A percentile compares a stretch with the other conserved stretches of the same genome.
Conservation (phyloP, 495 filamentous ascomycete species). For the Daldinia decipiens region DNA sequence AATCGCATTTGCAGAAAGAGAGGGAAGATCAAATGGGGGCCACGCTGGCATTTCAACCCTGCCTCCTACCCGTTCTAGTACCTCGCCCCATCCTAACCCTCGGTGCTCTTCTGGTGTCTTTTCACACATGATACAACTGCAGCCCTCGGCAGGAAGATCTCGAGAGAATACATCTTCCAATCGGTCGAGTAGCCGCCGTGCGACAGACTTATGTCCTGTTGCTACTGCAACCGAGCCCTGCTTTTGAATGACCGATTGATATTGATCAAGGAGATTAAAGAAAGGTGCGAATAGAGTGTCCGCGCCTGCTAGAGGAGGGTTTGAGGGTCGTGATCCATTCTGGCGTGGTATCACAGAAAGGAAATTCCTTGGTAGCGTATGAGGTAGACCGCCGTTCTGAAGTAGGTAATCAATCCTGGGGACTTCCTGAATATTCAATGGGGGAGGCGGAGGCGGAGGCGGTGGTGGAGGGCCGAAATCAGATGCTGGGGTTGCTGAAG, state of each 20-base stretch:
- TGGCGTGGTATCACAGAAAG: slow-evolving; percentile 64
- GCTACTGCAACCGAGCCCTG: slow-evolving; percentile 94
- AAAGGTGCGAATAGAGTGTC: slow-evolving; percentile 80
- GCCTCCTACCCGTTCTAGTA: slow-evolving; percentile 90
- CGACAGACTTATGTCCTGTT: slow-evolving; percentile 93
- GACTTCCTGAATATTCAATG: slow-evolving; percentile 66
- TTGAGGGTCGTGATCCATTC: slow-evolving; percentile 59
- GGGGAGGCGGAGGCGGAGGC: slow-evolving; percentile 84
- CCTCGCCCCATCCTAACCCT: slow-evolving; percentile 96
- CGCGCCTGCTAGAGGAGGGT: slow-evolving; percentile 66
- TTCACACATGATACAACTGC: slow-evolving; percentile 82
- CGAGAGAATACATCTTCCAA: slow-evolving; percentile 92
- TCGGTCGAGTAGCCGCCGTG: slow-evolving; percentile 90
- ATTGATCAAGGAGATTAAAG: slow-evolving; percentile 83
- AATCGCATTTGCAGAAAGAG: slow-evolving; percentile 65
- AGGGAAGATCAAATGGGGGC: slow-evolving; percentile 84
- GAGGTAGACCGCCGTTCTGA: slow-evolving; percentile 80
- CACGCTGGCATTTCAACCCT: slow-evolving; percentile 83
- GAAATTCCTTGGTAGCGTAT: slow-evolving; percentile 72
- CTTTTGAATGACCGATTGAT: slow-evolving; percentile 78
- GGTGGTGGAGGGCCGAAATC: slow-evolving; percentile 66
- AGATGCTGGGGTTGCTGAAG: slow-evolving; percentile 54
- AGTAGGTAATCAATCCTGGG: slow-evolving; percentile 91
- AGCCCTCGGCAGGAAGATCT: slow-evolving; percentile 85
- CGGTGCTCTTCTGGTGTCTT: slow-evolving; percentile 63